phyloP scores from a whole-genome alignment of 257 asterid species.

The Apocynum venetum region DNA sequence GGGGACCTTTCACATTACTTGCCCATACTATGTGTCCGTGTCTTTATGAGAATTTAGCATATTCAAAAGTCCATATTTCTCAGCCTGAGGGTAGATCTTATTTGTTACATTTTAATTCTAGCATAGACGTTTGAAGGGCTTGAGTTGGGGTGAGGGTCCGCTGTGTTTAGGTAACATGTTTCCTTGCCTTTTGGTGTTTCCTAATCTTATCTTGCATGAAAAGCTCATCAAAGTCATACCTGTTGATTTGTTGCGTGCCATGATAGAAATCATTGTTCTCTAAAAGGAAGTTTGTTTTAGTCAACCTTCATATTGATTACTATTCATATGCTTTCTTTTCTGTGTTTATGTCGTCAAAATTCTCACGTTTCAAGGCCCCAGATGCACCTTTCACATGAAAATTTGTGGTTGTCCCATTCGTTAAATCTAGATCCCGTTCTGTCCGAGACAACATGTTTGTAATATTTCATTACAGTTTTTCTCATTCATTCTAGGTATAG shows the following conservation, averaged over 20 bases:
- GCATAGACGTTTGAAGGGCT: neutral
- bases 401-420: slow-evolving; percentile 15
- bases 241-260: slow-evolving; percentile 28
- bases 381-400: slow-evolving; percentile 7
- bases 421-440: neutral
- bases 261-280: slow-evolving; percentile 26
- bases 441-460: neutral
- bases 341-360: neutral
- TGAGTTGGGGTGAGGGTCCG: neutral
- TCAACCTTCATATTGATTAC: slow-evolving; percentile 24
- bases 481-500: neutral
- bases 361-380: slow-evolving; percentile 2
- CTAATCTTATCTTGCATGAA: slow-evolving; percentile 22
- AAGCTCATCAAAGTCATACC: slow-evolving; percentile 20
- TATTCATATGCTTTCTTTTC: neutral
- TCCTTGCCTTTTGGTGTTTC: slow-evolving; percentile 13
- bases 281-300: slow-evolving; percentile 19
- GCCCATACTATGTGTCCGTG: neutral
- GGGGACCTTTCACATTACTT: neutral
- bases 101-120: neutral
- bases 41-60: neutral
- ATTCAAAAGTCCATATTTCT: neutral
- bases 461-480: neutral
- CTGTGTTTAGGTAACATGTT: neutral
- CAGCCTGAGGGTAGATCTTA: neutral